phyloP scores from a whole-genome alignment of 208 protist species.

The Crithidia bombi region DNA sequence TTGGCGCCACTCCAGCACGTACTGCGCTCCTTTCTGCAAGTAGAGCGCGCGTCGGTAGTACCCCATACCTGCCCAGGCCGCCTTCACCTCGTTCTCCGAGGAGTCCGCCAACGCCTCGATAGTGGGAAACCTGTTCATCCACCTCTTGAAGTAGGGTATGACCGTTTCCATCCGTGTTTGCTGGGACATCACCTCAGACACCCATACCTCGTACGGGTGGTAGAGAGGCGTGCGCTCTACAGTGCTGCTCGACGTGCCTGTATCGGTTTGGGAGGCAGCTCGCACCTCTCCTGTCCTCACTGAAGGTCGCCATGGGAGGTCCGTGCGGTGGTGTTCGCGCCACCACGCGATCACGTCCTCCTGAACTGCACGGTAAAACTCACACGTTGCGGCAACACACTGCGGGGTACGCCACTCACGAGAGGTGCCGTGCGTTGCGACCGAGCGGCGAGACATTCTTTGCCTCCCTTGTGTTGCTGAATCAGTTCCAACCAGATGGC shows the following conservation, averaged over 20 bases:
- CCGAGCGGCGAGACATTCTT: conserved; percentile 11
- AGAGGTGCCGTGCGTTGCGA: not conserved
- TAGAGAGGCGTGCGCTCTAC: conserved; percentile 10
- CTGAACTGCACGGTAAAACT: conserved; percentile 37
- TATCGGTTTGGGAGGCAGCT: not conserved
- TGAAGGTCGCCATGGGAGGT: conserved; percentile 37
- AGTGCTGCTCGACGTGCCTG: conserved; percentile 10
- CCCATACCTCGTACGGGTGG: conserved; percentile 92
- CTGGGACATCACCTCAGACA: conserved; percentile 96
- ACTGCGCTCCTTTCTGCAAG: conserved; percentile 86
- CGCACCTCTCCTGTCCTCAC: not conserved
- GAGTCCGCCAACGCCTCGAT: conserved; percentile 75
- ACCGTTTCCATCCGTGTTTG: conserved; percentile 94
- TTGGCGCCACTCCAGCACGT: conserved; percentile 59
- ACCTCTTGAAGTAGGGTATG: conserved; percentile 86
- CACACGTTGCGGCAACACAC: conserved; percentile 11
- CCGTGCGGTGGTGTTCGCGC: conserved; percentile 35
- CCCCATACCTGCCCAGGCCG: conserved; percentile 92
- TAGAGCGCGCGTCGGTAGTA: conserved; percentile 93
- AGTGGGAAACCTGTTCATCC: conserved; percentile 91
- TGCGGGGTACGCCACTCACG: conserved; percentile 29
- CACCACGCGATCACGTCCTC: conserved; percentile 44
- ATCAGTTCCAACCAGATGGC: too few species aligned
- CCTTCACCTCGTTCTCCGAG: conserved; percentile 84
- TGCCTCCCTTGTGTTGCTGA: not conserved